Percentiles rank a stretch among this genome's conserved stretches.
These are phyloP conservation scores for Wallacemonas sp. DNA, from an alignment of 208 protist genomes.

Conservation along the genomic window DNA sequence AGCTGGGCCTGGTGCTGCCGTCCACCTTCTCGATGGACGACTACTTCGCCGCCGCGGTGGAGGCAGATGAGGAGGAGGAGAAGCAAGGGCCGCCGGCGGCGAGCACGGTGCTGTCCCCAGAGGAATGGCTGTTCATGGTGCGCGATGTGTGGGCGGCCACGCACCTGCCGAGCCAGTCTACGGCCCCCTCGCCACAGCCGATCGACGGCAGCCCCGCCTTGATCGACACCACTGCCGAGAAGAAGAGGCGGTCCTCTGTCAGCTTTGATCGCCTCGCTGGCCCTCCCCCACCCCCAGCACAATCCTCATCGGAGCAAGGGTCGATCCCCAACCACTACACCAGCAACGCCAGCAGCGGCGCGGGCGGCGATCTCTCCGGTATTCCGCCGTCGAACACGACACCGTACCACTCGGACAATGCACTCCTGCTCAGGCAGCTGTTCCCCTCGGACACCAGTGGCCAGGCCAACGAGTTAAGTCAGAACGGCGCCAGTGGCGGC, in stretches of 20 bases:
- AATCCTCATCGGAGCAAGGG: neutral
- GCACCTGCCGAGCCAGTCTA: neutral
- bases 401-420: neutral
- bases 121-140: slow-evolving; percentile 27
- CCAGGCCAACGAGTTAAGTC: too few species aligned
- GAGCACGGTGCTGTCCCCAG: slow-evolving; percentile 21
- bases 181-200: neutral
- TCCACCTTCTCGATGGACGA: neutral
- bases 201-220: neutral
- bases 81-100: neutral
- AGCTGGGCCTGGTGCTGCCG: slow-evolving; percentile 9
- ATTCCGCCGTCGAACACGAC: neutral
- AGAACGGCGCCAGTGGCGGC: too few species aligned
- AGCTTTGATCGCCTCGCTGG: slow-evolving; percentile 1
- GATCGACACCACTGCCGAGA: neutral
- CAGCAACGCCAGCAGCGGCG: neutral
- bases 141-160: slow-evolving; percentile 13
- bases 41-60: slow-evolving; percentile 12
- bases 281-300: neutral
- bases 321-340: neutral
- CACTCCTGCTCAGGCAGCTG: slow-evolving; percentile 1
- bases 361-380: neutral
- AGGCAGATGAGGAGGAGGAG: neutral
- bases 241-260: slow-evolving; percentile 3
- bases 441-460: neutral